Evolutionary conservation across 257 asterid species (phyloP).

Genomic region (Ilex aquifolium): DNA sequence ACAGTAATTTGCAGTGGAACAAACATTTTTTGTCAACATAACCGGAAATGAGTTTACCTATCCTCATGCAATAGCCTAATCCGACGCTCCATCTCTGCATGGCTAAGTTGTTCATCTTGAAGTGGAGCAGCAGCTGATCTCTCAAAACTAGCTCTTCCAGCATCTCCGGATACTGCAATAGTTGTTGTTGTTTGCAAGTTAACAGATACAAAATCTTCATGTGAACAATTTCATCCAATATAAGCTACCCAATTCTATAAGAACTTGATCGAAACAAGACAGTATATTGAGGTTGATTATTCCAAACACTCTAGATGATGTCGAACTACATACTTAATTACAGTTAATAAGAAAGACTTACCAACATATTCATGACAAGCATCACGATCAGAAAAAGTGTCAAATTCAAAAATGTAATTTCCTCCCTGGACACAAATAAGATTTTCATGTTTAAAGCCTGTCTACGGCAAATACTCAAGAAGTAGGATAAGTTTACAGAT

Average conservation of each 20-base stretch:
- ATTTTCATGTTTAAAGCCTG: no score
- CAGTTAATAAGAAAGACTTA: slow-evolving; percentile 29
- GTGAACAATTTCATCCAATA: background rate
- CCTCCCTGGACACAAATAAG: slow-evolving; percentile 74
- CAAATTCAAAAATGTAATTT: slow-evolving; percentile 73
- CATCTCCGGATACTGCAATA: slow-evolving; percentile 48
- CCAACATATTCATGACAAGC: slow-evolving; percentile 84
- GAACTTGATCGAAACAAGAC: background rate
- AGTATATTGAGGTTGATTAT: no score
- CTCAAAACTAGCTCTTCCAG: slow-evolving; percentile 44
- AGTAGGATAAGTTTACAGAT: no score
- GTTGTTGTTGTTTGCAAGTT: slow-evolving; percentile 53
- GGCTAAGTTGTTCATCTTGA: slow-evolving; percentile 67
- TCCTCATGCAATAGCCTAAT: no score
- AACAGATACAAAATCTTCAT: no score
- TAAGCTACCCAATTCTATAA: background rate
- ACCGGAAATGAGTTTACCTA: slow-evolving; percentile 22
- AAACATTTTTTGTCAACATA: background rate
- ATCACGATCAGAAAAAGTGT: slow-evolving; percentile 78
- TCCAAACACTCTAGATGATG: background rate
- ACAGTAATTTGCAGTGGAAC: background rate
- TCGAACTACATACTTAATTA: no score
- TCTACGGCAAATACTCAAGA: no score
- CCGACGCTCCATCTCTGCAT: slow-evolving; percentile 67
- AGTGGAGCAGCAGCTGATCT: slow-evolving; percentile 36